A percentile compares a stretch with the other conserved stretches of the same genome.
These are phyloP conservation scores for Aspergillus biplanus DNA, from an alignment of 495 filamentous ascomycete species.

Conservation along the genomic window DNA sequence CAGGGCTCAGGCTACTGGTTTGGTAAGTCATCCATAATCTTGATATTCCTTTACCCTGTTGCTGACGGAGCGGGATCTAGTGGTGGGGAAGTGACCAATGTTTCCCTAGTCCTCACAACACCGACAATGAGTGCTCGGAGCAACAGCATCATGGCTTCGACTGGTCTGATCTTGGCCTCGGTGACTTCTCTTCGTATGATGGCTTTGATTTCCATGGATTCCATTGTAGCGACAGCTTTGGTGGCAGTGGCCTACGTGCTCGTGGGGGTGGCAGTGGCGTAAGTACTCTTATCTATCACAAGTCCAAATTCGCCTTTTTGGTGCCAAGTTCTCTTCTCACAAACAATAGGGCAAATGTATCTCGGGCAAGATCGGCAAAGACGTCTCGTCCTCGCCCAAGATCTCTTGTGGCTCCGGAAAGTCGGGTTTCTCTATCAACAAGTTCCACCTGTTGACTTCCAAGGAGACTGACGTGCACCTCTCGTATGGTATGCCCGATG, in stretches of 20 bases:
- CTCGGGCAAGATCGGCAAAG: constrained; percentile 54
- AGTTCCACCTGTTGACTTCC: constrained; percentile 71
- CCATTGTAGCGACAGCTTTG: constrained; percentile 60
- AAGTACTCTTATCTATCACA: neutral
- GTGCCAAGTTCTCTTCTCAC: neutral
- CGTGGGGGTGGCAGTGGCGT: neutral
- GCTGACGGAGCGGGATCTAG: constrained; percentile 24
- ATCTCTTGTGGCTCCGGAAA: constrained; percentile 57
- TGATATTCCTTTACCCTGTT: neutral
- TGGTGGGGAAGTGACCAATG: constrained; percentile 61
- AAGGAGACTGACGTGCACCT: constrained; percentile 78
- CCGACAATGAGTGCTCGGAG: constrained; percentile 73
- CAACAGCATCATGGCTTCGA: constrained; percentile 69
- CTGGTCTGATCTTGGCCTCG: constrained; percentile 65
- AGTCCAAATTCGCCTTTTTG: neutral
- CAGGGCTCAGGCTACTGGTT: constrained; percentile 38
- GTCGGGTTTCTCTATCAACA: constrained; percentile 72
- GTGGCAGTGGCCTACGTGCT: constrained; percentile 29
- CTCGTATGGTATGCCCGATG: constrained; percentile 81
- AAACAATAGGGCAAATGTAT: constrained; percentile 63
- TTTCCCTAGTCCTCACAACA: constrained; percentile 72
- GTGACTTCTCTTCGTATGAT: constrained; percentile 68
- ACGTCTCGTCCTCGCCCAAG: constrained; percentile 51
- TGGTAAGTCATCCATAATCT: constrained; percentile 28
- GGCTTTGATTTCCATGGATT: constrained; percentile 76